Percentiles rank a stretch among this genome's conserved stretches.
Conservation (phyloP, 164 flowering plant genomes). For the Cinnamomum micranthum region DNA sequence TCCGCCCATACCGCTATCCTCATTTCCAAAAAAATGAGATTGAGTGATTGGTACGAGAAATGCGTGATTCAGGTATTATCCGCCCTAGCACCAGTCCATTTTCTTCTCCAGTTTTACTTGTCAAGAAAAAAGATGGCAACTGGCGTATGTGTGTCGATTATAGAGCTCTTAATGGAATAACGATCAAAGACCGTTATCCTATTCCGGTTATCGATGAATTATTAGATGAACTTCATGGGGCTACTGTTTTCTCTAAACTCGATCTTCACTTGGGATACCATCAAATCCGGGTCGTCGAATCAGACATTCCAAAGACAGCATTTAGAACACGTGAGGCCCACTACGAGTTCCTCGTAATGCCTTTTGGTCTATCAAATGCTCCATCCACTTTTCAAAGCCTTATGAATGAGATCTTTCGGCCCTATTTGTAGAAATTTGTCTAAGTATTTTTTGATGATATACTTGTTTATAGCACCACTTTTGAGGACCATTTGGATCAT, state of each 20-base stretch:
- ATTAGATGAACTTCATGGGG: background rate
- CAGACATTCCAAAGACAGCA: background rate
- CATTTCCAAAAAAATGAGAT: background rate
- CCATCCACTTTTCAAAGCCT: background rate
- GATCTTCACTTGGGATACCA: background rate
- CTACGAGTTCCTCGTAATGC: background rate
- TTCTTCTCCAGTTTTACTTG: background rate
- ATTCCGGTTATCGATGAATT: background rate
- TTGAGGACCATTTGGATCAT: background rate
- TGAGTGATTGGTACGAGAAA: background rate
- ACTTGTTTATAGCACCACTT: background rate
- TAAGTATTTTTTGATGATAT: background rate
- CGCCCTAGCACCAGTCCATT: background rate
- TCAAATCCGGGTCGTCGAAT: background rate
- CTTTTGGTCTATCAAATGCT: slow-evolving; percentile 4
- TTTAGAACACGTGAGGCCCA: background rate
- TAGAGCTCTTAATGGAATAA: background rate
- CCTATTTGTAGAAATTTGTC: background rate
- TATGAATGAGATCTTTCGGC: background rate
- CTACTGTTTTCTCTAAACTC: background rate
- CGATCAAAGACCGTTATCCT: background rate
- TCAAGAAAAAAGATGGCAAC: background rate
- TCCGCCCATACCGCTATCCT: slow-evolving; percentile 4
- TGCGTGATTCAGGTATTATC: background rate
- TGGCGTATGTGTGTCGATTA: background rate